Base-by-base conservation (phyloP, 163 green algal genomes). In the Scenedesmus sp. region DNA sequence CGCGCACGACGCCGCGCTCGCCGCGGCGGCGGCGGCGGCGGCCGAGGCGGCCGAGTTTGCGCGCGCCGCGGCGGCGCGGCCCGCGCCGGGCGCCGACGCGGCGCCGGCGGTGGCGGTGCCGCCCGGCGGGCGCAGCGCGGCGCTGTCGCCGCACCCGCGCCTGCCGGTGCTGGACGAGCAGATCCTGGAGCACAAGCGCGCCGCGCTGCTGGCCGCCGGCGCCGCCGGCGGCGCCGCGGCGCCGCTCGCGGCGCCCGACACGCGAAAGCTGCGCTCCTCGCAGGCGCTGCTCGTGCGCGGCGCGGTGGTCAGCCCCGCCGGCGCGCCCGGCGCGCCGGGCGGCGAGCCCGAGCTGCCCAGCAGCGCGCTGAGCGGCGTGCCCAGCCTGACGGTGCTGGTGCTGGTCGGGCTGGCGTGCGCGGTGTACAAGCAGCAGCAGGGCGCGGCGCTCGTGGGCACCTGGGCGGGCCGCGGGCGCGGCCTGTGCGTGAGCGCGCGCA, bases 371-470 rank as follows among this genome's bases (percentile, higher is more conserved):
- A 71, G 44, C 58, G 63, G 57, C 57, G 39, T 79, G 45, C 44
- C 58, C 20, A 29, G 57, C 13, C 18, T 79, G 58, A 62, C 58
- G 33, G 44, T 79, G 44, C 28, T 79, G 26, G 58, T 79, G 47
- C 29, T 79, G 42, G 58, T 39, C 11, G 71, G 70, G 44, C 20
- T 79, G 48, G 13, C 63, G 39, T 48, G 26, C 20, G 45, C 71
- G 28, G 28, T 48, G 28, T 79, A 79, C 58, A 70, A 79, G 39
- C 56, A 71, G 24, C 71, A 70, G 57, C 71, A 71, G 42, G 24
- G 70, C 28, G 15, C 20, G 63, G 39, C 57, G 39, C 22, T 57
- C 2, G 9, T 34, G 56, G 17, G n/a, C 4, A 24, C 22, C 11
- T 34, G 56, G 22, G 56, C 13, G n/a, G n/a, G 60, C 60, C 22